Evolutionary conservation across 2,329 filamentous ascomycete genomes (phyloP), one percentile per base, ranked within the genome.

Genomic region (Colletotrichum spinosum): DNA sequence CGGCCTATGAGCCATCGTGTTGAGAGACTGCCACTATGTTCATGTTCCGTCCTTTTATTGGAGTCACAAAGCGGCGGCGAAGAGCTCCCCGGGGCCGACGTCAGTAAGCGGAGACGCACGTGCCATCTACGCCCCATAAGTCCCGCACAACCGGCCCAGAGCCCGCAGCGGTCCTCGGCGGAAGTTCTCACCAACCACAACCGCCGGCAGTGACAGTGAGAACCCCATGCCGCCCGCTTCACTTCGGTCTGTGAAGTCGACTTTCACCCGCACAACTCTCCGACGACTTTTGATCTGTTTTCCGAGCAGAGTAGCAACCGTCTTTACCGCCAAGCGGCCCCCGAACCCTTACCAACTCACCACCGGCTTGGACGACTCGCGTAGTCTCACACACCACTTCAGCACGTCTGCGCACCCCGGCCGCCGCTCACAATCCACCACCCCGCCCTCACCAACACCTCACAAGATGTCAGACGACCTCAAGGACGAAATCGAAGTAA

Each of bases 401-500:
- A 44, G 38, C 55, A 34, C 46, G 46, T 37, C 11, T 41, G 11
- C 33, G 3, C 39, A 6, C 25, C 8, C 39, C 38, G 15, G 46
- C 25, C 38, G 2, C 9, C 17, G 13, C 46, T n/a, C 17, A 11
- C 5, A 37, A 13, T 17, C 3, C 37, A 10, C 11, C 33, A 25
- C 50, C 46, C 44, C 44, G n/a, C 6, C 42, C 10, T n/a, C 12
- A 12, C 42, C 42, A 45, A 34, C 11, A 45, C 12, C 33, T 3
- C 17, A 46, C 33, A 53, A 48, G 37, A 63, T 68, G 63, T 67
- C 67, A 33, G 67, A 67, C 52, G 67, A 69, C 35, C 56, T 69
- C 34, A 76, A 79, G 53, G 92, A 96, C 78, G 92, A 96, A 75
- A 80, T 94, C 37, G 90, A 90, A 73, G 92, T 91, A 68, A 90